These are phyloP conservation scores for Sporothrix protearum DNA, from an alignment of 2,329 filamentous ascomycete species.

Conservation along the genomic window DNA sequence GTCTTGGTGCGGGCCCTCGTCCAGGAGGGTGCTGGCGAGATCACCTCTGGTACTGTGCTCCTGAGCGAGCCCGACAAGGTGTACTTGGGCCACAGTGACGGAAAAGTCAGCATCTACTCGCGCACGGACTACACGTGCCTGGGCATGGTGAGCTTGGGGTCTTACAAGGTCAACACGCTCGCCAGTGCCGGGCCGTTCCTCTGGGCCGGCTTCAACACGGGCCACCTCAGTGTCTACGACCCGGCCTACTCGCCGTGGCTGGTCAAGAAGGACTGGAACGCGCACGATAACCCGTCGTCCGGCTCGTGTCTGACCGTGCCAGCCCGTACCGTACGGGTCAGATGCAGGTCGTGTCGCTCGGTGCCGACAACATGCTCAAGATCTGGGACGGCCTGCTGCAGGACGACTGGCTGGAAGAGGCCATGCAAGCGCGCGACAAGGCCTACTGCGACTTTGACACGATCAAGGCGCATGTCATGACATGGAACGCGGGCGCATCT, in stretches of 20 bases:
- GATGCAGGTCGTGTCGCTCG: slow-evolving; percentile 79
- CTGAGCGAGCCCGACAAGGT: slow-evolving; percentile 72
- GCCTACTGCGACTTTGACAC: slow-evolving; percentile 85
- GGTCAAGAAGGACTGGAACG: slow-evolving; percentile 91
- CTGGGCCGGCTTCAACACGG: slow-evolving; percentile 93
- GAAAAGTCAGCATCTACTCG: slow-evolving; percentile 92
- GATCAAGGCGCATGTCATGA: slow-evolving; percentile 75
- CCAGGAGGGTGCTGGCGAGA: slow-evolving; percentile 73
- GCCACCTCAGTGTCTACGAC: slow-evolving; percentile 91
- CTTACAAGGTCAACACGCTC: slow-evolving; percentile 91
- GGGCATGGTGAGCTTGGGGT: slow-evolving; percentile 78
- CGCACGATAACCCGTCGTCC: slow-evolving; percentile 76
- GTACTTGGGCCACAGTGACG: slow-evolving; percentile 88
- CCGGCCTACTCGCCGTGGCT: slow-evolving; percentile 77
- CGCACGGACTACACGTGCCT: slow-evolving; percentile 71
- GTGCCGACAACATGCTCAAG: slow-evolving; percentile 78
- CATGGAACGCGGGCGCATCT: slow-evolving; percentile 96
- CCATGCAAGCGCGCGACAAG: slow-evolving; percentile 79
- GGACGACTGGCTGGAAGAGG: slow-evolving; percentile 88
- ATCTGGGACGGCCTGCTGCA: slow-evolving; percentile 91
- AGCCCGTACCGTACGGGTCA: slow-evolving; percentile 83
- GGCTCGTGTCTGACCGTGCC: slow-evolving; percentile 72
- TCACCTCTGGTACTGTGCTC: slow-evolving; percentile 77
- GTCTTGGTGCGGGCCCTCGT: slow-evolving; percentile 67
- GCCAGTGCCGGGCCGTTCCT: slow-evolving; percentile 75